phyloP scores from a whole-genome alignment of 164 flowering plant species.

The Vitis labrusca region DNA sequence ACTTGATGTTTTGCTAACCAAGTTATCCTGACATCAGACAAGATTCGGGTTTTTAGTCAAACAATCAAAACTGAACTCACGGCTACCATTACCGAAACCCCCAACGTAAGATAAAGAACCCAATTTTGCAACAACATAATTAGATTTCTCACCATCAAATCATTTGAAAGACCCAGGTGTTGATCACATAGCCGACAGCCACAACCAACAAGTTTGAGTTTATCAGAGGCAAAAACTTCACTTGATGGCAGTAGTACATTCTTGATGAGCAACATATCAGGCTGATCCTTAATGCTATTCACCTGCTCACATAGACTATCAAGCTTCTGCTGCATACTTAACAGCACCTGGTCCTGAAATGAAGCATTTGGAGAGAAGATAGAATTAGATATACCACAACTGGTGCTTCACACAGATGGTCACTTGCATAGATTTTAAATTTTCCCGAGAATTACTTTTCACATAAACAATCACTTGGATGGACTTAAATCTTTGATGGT shows the following conservation, averaged over 20 bases:
- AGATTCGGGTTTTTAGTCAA: background rate
- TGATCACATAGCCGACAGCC: constrained; percentile 50
- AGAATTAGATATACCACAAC: no score
- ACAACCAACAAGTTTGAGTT: constrained; percentile 20
- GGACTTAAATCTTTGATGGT: background rate
- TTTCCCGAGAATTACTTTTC: no score
- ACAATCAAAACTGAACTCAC: background rate
- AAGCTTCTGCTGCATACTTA: constrained; percentile 83
- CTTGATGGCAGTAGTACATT: constrained; percentile 11
- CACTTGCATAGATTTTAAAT: no score
- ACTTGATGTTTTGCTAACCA: constrained; percentile 14
- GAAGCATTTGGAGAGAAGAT: no score
- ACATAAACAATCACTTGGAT: no score
- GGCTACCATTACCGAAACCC: background rate
- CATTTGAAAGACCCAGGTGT: constrained; percentile 24
- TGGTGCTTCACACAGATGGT: no score
- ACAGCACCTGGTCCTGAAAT: constrained; percentile 72
- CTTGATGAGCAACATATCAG: constrained; percentile 20
- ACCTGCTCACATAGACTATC: constrained; percentile 69
- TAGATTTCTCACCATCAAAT: constrained; percentile 27
- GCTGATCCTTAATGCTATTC: constrained; percentile 42
- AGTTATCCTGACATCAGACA: constrained; percentile 25
- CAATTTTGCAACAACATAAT: background rate
- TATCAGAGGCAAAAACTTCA: constrained; percentile 13
- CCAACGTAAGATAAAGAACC: background rate